Evolutionary conservation across 768 basidiomycete species (phyloP), one percentile per base, ranked within the genome.

Genomic region (Cystobasidium ongulense): DNA sequence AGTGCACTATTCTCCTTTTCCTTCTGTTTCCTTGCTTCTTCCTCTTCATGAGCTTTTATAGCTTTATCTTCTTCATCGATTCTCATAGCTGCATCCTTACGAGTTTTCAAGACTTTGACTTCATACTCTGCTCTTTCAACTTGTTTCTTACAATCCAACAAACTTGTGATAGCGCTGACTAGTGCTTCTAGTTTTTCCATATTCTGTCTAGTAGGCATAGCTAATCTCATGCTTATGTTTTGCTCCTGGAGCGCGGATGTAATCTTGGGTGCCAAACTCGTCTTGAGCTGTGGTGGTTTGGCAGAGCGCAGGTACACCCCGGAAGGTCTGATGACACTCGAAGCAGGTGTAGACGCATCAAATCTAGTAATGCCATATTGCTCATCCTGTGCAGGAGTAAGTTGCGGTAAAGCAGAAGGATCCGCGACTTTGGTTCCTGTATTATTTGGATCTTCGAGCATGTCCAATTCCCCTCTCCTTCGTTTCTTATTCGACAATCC

Each of bases 121-220:
- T 98, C 95, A 78, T 90, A 88, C 23, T 95, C 92, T 1, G 89
- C 85, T 79, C 88, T 87, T 80, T 98, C 95, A 46, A 91, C 86
- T 15, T 87, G 83, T 77, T 90, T 88, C 84, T 97, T 98, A 76
- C 87, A 88, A 78, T 97, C 82, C 3, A 73, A 25, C 27, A 73
- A 29, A 8, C 41, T 23, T 21, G 71, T 59, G 29, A 75, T 59
- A 18, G 74, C 71, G 11, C 25, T 29, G 31, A 71, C 63, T 21
- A 98, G 81, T 17, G 84, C 83, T 75, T 96, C 92, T 23, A 93
- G 83, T 76, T 86, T 86, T 65, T 85, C 84, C 66, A 88, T 84
- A 76, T 92, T 96, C 29, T 88, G 87, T 43, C 87, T 85, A 1
- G 96, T 97, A 21, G 96, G 96, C 92, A 98, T 97, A 74, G 95